Conservation (phyloP, 2,329 filamentous ascomycete species). For the Myriosclerotinia curreyana region DNA sequence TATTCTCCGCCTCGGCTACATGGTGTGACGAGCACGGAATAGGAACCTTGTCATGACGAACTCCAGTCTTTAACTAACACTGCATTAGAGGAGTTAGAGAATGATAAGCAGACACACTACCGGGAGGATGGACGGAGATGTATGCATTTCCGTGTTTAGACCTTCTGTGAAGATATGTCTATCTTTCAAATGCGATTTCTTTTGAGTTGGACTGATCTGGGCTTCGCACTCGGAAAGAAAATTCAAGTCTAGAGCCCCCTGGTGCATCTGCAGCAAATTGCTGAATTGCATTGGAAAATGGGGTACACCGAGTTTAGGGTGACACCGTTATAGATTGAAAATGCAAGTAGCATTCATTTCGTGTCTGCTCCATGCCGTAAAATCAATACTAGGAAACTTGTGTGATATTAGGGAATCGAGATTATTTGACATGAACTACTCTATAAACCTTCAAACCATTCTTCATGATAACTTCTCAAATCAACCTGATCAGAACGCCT, state of each 20-base stretch:
- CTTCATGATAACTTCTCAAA: conserved; percentile 62
- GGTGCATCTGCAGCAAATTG: not conserved
- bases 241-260: not conserved
- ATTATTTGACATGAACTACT: not conserved
- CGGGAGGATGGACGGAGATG: not conserved
- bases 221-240: not conserved
- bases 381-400: not conserved
- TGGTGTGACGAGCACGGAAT: conserved; percentile 22
- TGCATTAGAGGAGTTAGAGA: not conserved
- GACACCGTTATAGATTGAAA: too few species aligned
- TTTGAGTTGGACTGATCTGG: not conserved
- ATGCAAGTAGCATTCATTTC: not conserved
- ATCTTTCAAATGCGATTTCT: too few species aligned
- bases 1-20: conserved; percentile 7
- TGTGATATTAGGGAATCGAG: not conserved
- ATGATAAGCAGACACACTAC: not conserved
- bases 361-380: not conserved
- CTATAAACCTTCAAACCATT: conserved; percentile 54
- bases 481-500: conserved; percentile 54
- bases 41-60: conserved; percentile 19
- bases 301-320: not conserved
- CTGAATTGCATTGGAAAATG: not conserved
- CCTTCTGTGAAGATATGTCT: too few species aligned
- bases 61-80: not conserved
- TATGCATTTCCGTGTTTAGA: not conserved